phyloP scores from a whole-genome alignment of 306 rosid genomes.

The Arachis hypogaea region DNA sequence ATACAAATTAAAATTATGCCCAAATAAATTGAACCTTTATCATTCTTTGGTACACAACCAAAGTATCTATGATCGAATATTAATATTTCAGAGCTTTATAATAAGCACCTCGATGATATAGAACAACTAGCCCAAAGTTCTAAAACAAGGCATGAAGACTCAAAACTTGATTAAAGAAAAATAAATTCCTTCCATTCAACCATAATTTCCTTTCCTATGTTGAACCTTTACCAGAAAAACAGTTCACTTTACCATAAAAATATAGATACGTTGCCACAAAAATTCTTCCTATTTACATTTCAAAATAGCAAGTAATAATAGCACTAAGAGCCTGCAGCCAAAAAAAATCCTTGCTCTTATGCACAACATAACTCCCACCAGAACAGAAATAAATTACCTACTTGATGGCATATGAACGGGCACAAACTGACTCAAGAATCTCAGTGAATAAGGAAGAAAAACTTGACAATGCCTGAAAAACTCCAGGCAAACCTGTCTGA shows the following conservation, averaged over 20 bases:
- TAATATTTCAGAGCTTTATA: too few species aligned
- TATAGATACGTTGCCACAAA: slow-evolving; percentile 46
- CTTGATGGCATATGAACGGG: slow-evolving; percentile 74
- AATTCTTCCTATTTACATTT: slow-evolving; percentile 66
- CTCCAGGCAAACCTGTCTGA: slow-evolving; percentile 98
- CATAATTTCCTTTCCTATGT: too few species aligned
- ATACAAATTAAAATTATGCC: too few species aligned
- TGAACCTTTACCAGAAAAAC: not conserved
- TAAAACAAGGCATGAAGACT: too few species aligned
- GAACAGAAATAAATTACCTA: slow-evolving; percentile 44
- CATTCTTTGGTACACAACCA: too few species aligned
- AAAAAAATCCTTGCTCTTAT: slow-evolving; percentile 38
- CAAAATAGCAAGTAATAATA: slow-evolving; percentile 29
- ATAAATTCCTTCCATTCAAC: too few species aligned
- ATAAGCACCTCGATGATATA: too few species aligned
- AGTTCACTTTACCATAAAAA: slow-evolving; percentile 41
- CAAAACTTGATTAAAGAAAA: too few species aligned
- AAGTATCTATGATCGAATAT: too few species aligned
- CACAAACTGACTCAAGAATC: slow-evolving; percentile 78
- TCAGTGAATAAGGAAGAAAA: slow-evolving; percentile 86
- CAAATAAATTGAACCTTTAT: too few species aligned
- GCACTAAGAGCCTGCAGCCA: slow-evolving; percentile 32
- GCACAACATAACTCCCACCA: slow-evolving; percentile 33
- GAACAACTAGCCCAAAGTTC: too few species aligned
- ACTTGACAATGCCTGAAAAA: slow-evolving; percentile 89